Conservation (phyloP, 2,329 filamentous ascomycete species). For the Aspergillus pseudotamarii region DNA sequence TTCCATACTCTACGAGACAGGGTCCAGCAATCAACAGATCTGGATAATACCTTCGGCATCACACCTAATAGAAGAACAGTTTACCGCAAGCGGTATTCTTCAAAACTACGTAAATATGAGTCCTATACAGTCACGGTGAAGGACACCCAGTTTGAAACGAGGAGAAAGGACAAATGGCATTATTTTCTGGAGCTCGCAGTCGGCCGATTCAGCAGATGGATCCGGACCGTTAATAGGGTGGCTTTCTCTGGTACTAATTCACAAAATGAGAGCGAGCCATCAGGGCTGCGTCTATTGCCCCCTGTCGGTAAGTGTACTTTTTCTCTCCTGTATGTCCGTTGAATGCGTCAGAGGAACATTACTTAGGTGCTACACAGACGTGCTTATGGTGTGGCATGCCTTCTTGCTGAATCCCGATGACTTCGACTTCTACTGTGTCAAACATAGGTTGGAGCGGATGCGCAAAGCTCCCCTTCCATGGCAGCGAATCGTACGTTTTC, state of each 20-base stretch:
- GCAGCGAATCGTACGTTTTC: constrained; percentile 47
- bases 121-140: background rate
- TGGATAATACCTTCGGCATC: constrained; percentile 13
- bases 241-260: background rate
- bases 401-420: constrained; percentile 73
- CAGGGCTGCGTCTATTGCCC: constrained; percentile 41
- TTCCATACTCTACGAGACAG: constrained; percentile 13
- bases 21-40: constrained; percentile 11
- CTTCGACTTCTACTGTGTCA: constrained; percentile 70
- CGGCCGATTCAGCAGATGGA: constrained; percentile 15
- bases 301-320: constrained; percentile 55
- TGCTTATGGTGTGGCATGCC: constrained; percentile 78
- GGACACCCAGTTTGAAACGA: background rate
- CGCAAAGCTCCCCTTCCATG: constrained; percentile 69
- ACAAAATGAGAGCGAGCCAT: background rate
- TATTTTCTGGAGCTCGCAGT: constrained; percentile 16
- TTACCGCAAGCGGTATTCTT: background rate
- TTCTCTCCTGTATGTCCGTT: background rate
- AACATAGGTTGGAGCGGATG: constrained; percentile 54
- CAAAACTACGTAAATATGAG: background rate
- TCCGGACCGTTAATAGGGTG: constrained; percentile 2
- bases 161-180: constrained; percentile 15
- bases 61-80: constrained; percentile 2
- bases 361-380: constrained; percentile 50
- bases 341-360: no score